Evolutionary conservation across 73 alveolate genomes (phyloP).

Genomic region (Uronychia setigera): DNA sequence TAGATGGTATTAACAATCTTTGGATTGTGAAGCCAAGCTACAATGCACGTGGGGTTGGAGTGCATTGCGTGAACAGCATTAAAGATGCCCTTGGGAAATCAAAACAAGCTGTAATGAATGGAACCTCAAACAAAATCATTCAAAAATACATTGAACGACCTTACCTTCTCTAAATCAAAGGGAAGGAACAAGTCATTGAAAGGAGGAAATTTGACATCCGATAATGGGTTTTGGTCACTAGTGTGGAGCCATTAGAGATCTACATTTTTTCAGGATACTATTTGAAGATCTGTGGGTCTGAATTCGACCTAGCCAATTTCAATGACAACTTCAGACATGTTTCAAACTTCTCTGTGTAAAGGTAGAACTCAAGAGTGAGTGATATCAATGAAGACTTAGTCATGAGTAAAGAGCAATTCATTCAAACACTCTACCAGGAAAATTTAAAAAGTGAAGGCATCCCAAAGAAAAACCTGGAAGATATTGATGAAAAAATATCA

Average conservation of each 20-base stretch:
- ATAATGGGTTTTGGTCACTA: conserved; percentile 83
- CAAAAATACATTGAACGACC: conserved; percentile 86
- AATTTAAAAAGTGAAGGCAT: neutral
- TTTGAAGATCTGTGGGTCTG: conserved; percentile 69
- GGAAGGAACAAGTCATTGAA: neutral
- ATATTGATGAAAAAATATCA: conserved; percentile 50
- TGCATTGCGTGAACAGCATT: conserved; percentile 63
- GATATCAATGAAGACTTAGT: conserved; percentile 14
- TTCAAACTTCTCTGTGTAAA: conserved; percentile 75
- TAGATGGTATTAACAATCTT: conserved; percentile 71
- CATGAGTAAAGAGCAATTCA: conserved; percentile 18
- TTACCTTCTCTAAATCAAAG: conserved; percentile 36
- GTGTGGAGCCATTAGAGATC: conserved; percentile 76
- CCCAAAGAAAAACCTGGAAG: conserved; percentile 4
- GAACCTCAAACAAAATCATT: conserved; percentile 60
- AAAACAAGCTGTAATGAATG: conserved; percentile 10
- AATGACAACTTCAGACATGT: conserved; percentile 73
- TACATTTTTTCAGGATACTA: conserved; percentile 70
- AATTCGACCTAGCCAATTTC: conserved; percentile 57
- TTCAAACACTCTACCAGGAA: neutral
- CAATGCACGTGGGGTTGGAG: conserved; percentile 86
- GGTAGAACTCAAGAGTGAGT: conserved; percentile 19
- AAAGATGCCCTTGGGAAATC: conserved; percentile 65
- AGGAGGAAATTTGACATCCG: conserved; percentile 74
- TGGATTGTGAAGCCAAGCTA: conserved; percentile 88